Evolutionary conservation across 495 filamentous ascomycete genomes (phyloP), one percentile per base, ranked within the genome.

Genomic region (Endocarpon pusillum): DNA sequence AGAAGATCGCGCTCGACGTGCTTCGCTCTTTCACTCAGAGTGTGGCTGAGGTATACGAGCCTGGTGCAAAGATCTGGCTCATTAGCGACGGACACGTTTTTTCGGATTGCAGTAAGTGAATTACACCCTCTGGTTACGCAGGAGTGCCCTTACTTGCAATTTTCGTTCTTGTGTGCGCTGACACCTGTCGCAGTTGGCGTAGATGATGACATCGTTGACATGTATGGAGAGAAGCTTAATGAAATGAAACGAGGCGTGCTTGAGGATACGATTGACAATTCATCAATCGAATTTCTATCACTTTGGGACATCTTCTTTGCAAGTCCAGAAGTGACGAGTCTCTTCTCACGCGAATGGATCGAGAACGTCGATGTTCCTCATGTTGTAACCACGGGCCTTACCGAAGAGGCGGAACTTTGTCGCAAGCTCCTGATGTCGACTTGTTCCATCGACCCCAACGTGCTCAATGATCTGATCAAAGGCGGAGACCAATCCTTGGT

Each of bases 11-110:
- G 3, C 49, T 69, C 5, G 53, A 48, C n/a, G 53, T 57, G 11
- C 45, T 69, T 22, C 50, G 63, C 25, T 44, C 46, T 16, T 34
- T 68, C 11, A 64, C 60, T 35, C 40, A 40, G 6, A 47, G 51
- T 9, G 59, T 67, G 29, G 43, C 41, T 18, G 55, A 61, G n/a
- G 44, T 66, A 1, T 62, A 68, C 29, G 19, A 34, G 19, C 58
- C 64, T 0, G 62, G 65, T 10, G 62, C 65, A 4, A 44, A 56
- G 34, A 37, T 67, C 23, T 55, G 54, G 8, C 63, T 70, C 19
- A 54, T 66, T 12, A 64, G 63, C 0, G 66, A 70, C 42, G 66
- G 66, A n/a, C 58, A 61, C 40, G 54, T 61, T 14, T 59, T 61
- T 18, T 55, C 51, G 25, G 57, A 59, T 36, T 58, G 56, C 39